Conservation (phyloP, 352 stramenopile species). For the Globisporangium yorkense region DNA sequence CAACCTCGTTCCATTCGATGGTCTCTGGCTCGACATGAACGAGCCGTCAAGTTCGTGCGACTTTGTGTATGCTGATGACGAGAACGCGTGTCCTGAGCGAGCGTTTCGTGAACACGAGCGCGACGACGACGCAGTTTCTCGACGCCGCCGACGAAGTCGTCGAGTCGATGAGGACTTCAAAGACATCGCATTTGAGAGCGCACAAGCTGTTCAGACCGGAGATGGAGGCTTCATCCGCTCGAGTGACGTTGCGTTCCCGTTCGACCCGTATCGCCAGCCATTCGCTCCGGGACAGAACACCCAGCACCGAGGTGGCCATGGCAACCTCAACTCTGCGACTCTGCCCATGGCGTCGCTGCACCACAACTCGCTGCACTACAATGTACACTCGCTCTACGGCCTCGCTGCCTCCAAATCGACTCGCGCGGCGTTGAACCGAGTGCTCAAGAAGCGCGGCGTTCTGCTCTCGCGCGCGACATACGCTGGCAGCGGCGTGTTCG, state of each 20-base stretch:
- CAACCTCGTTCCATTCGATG: constrained; percentile 61
- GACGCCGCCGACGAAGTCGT: too few relatives aligned
- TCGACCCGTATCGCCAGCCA: constrained; percentile 76
- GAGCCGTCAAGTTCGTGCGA: constrained; percentile 74
- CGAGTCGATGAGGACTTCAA: not conserved
- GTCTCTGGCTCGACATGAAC: constrained; percentile 83
- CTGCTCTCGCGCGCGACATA: constrained; percentile 68
- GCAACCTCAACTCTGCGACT: constrained; percentile 75
- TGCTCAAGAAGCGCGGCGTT: constrained; percentile 58
- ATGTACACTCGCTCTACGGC: constrained; percentile 83
- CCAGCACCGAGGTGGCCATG: constrained; percentile 26
- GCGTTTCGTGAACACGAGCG: not conserved
- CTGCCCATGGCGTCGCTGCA: constrained; percentile 72
- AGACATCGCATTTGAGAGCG: constrained; percentile 4
- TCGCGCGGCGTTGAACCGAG: constrained; percentile 29
- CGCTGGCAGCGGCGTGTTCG: constrained; percentile 50
- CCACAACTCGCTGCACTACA: constrained; percentile 73
- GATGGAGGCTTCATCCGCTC: constrained; percentile 52
- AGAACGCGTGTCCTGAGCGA: constrained; percentile 23
- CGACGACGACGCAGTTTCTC: not conserved
- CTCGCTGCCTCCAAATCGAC: constrained; percentile 56
- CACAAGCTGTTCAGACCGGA: too few relatives aligned
- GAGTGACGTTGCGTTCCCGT: constrained; percentile 62
- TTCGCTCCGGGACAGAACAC: constrained; percentile 61
- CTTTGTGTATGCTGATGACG: constrained; percentile 25